phyloP scores from a whole-genome alignment of 2,329 filamentous ascomycete species.

The Xylariaceae sp. region DNA sequence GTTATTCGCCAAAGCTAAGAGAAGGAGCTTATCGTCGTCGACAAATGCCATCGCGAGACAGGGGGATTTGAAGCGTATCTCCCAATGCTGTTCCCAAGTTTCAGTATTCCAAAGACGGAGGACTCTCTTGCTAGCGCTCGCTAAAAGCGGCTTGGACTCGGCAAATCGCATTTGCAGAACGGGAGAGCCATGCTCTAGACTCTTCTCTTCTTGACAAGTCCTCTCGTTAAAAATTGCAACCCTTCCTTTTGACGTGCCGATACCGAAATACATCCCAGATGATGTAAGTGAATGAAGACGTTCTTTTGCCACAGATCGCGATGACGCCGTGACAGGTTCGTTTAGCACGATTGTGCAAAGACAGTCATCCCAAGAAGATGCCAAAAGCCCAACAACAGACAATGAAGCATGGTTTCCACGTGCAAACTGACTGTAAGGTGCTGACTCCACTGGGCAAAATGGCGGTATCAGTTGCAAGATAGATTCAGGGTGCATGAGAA shows the following conservation, averaged over 20 bases:
- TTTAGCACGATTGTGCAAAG: constrained; percentile 3
- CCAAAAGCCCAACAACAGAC: neutral
- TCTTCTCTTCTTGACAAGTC: constrained; percentile 7
- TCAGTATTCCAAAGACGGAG: constrained; percentile 7
- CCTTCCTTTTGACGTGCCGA: constrained; percentile 5
- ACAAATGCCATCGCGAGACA: constrained; percentile 7
- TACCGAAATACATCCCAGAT: constrained; percentile 1
- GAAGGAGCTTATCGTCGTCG: constrained; percentile 7
- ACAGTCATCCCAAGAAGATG: constrained; percentile 10
- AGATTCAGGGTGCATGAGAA: constrained; percentile 1
- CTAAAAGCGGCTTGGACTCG: neutral
- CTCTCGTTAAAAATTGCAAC: constrained; percentile 4
- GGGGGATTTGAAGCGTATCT: neutral
- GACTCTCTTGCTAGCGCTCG: constrained; percentile 2
- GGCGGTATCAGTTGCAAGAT: constrained; percentile 10
- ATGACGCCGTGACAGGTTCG: neutral
- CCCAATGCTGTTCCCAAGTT: constrained; percentile 7
- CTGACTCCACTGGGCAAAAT: constrained; percentile 11
- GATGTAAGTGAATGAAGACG: neutral
- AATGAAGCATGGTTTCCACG: neutral
- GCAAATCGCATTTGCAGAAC: constrained; percentile 3
- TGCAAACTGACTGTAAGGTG: constrained; percentile 4
- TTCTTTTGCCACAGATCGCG: neutral
- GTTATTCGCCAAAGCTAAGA: constrained; percentile 4
- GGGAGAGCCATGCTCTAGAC: neutral